Evolutionary conservation across 2,329 filamentous ascomycete genomes (phyloP).

Genomic region (Coniochaeta sp.): DNA sequence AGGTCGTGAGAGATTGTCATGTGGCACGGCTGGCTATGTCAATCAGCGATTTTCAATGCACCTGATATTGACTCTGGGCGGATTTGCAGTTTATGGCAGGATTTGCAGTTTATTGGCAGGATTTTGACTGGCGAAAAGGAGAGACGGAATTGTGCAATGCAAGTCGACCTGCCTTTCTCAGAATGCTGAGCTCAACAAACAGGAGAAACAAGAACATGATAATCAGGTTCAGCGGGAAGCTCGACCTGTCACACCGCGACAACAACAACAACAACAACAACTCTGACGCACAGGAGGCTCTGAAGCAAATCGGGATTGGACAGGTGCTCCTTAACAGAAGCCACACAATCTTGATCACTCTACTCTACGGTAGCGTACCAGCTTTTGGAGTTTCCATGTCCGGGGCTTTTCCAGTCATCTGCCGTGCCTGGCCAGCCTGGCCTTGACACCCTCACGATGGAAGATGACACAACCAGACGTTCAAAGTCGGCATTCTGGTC

Average conservation of each 20-base stretch:
- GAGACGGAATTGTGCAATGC: not conserved
- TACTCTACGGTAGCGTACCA: not conserved
- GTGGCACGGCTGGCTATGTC: not conserved
- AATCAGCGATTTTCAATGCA: not conserved
- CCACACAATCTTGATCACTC: not conserved
- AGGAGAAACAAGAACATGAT: no score
- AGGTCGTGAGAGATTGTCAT: conserved; percentile 1
- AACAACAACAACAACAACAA: not conserved
- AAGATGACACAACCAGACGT: not conserved
- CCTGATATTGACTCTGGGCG: conserved; percentile 1
- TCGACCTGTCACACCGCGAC: no score
- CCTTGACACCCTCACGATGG: not conserved
- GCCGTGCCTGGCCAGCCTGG: not conserved
- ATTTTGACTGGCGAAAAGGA: not conserved
- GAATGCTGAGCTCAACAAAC: not conserved
- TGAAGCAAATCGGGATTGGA: not conserved
- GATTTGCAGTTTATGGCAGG: not conserved
- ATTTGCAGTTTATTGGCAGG: no score
- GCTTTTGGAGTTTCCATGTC: not conserved
- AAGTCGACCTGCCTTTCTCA: not conserved
- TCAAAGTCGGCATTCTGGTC: not conserved
- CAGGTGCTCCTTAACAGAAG: not conserved
- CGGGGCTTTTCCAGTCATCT: not conserved
- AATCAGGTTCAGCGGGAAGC: no score
- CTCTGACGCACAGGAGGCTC: not conserved